Evolutionary conservation across 2,329 filamentous ascomycete species (phyloP).

Genomic region (Penicillium sp.): DNA sequence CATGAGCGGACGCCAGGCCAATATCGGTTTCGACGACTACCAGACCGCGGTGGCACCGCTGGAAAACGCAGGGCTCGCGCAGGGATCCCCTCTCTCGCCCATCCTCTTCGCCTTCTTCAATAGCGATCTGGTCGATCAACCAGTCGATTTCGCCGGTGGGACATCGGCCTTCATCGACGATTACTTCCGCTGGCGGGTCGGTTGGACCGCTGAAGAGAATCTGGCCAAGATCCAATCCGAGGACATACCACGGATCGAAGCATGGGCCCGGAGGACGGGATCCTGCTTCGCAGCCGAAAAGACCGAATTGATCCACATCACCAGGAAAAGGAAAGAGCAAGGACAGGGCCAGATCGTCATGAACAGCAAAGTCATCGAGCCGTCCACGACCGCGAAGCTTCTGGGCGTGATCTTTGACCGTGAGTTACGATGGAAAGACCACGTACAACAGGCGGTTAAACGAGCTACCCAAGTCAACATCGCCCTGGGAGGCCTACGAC

Average conservation of each 20-base stretch:
- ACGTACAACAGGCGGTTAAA: slow-evolving; percentile 21
- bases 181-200: slow-evolving; percentile 17
- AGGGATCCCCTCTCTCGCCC: slow-evolving; percentile 34
- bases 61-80: slow-evolving; percentile 16
- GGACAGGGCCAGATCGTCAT: slow-evolving; percentile 13
- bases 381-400: slow-evolving; percentile 21
- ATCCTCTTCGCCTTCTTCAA: slow-evolving; percentile 41
- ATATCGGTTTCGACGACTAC: slow-evolving; percentile 19
- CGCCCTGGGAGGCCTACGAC: slow-evolving; percentile 18
- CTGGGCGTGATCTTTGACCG: slow-evolving; percentile 29
- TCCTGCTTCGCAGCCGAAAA: slow-evolving; percentile 31
- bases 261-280: slow-evolving; percentile 25
- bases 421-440: slow-evolving; percentile 21
- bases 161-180: slow-evolving; percentile 27
- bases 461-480: slow-evolving; percentile 18
- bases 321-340: slow-evolving; percentile 18
- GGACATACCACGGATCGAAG: slow-evolving; percentile 27
- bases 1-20: slow-evolving; percentile 11
- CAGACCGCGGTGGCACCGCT: slow-evolving; percentile 2
- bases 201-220: slow-evolving; percentile 23
- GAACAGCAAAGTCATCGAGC: slow-evolving; percentile 16
- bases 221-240: slow-evolving; percentile 20
- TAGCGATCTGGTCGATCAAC: slow-evolving; percentile 34
- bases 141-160: slow-evolving; percentile 1
- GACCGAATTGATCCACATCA: slow-evolving; percentile 32